These are phyloP conservation scores for Terana coerulea DNA, from an alignment of 768 basidiomycete species.

Conservation along the genomic window DNA sequence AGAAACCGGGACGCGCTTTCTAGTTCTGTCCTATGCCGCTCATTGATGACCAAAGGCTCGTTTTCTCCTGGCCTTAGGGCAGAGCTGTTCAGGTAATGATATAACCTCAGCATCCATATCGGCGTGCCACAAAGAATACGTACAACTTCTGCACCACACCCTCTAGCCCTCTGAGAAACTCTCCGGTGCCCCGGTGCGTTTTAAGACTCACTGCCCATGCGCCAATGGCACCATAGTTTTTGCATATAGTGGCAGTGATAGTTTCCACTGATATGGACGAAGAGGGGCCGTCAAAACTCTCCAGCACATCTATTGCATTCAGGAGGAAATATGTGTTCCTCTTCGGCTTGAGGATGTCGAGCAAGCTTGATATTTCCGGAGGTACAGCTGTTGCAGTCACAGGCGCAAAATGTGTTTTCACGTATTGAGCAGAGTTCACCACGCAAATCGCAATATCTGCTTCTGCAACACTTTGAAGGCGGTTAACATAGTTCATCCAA, in stretches of 20 bases:
- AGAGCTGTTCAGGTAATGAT: too few relatives aligned
- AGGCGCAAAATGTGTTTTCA: too few relatives aligned
- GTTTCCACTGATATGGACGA: too few relatives aligned
- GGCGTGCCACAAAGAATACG: too few relatives aligned
- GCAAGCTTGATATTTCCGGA: conserved; percentile 5
- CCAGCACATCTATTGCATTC: conserved; percentile 73
- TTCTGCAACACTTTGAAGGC: conserved; percentile 46
- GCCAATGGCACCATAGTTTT: not conserved
- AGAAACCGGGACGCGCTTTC: conserved; percentile 59
- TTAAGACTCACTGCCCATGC: conserved; percentile 64
- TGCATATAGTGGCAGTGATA: too few relatives aligned
- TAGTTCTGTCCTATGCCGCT: conserved; percentile 76
- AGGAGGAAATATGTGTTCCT: conserved; percentile 64
- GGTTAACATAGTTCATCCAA: too few relatives aligned
- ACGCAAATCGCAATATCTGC: conserved; percentile 81
- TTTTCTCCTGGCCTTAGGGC: too few relatives aligned
- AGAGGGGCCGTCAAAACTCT: too few relatives aligned
- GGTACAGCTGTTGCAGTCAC: conserved; percentile 60
- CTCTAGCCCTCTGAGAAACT: conserved; percentile 61
- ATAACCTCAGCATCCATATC: too few relatives aligned
- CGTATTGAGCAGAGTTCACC: too few relatives aligned
- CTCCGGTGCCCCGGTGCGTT: conserved; percentile 51
- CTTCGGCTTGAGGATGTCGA: conserved; percentile 36
- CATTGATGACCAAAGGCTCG: conserved; percentile 70
- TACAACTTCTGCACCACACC: too few relatives aligned